Evolutionary conservation across 2,329 filamentous ascomycete genomes (phyloP), one percentile per base, ranked within the genome.

Genomic region (Pseudonectria foliicola): DNA sequence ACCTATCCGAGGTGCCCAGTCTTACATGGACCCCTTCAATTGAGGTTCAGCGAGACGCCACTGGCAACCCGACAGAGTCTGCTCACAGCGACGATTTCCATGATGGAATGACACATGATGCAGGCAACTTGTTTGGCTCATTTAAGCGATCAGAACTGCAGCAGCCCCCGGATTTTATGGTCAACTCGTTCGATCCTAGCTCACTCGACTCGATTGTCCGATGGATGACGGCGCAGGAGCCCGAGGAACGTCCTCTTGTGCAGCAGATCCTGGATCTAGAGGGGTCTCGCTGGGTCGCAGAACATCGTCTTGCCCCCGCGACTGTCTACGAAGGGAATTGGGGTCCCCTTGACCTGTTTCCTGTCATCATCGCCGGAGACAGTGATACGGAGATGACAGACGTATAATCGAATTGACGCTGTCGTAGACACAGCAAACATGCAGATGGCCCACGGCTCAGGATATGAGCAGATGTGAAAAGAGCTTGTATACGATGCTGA

Each of bases 321-420:
- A 95, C 88, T 0, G 80, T 98, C 34, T 98, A 85, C 50, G 92
- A 98, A 64, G 92, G 92, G 43, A 92, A 86, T 57, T 98, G 89
- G 84, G 92, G 92, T 4, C 90, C 90, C 23, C 80, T 67, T n/a
- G 70, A 74, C 34, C 60, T 70, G 32, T 55, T 66, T 23, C 49
- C 60, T 5, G 58, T 62, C 13, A 59, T 60, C 6, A 57, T 61
- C 25, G 50, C 55, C 4, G 44, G 44, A n/a, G 60, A 64, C 33
- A 54, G 50, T 29, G 74, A 78, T 44, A 74, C 71, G 4, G 73
- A 76, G 53, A 79, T 79, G 75, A 75, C 64, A 12, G 75, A 75
- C 46, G 71, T 73, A 34, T 77, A 62, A 60, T 42, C 38, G 31
- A n/a, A 32, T 27, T 8, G 16, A 25, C 14, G 13, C 14, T 21